phyloP scores from a whole-genome alignment of 2,329 filamentous ascomycete species.

The Ilyonectria destructans region DNA sequence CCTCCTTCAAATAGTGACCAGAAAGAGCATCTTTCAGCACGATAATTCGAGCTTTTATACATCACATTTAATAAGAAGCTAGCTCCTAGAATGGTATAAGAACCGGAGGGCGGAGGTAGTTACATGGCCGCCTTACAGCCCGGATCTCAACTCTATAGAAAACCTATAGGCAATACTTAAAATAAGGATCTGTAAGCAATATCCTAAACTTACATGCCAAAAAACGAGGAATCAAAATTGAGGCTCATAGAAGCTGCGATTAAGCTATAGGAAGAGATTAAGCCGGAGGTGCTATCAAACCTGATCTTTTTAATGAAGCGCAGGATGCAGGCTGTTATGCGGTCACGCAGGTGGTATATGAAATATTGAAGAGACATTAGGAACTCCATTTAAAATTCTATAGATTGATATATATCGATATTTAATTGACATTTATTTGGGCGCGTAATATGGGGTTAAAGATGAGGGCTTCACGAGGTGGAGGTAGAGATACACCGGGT shows the following conservation, averaged over 20 bases:
- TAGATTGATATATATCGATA: conserved; percentile 7
- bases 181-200: conserved; percentile 5
- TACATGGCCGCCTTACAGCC: conserved; percentile 18
- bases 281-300: conserved; percentile 4
- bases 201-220: conserved; percentile 14
- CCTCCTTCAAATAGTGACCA: neutral
- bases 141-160: conserved; percentile 26
- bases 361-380: conserved; percentile 12
- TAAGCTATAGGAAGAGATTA: too few relatives aligned
- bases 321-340: neutral
- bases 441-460: neutral
- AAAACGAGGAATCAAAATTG: neutral
- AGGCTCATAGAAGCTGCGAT: conserved; percentile 9
- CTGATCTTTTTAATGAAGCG: conserved; percentile 3
- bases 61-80: neutral
- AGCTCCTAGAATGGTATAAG: too few relatives aligned
- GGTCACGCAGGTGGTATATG: conserved; percentile 1
- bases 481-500: conserved; percentile 2
- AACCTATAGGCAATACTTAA: conserved; percentile 14
- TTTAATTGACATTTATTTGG: conserved; percentile 9
- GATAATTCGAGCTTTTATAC: neutral
- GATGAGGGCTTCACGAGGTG: neutral
- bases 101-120: neutral
- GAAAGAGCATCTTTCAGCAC: neutral
- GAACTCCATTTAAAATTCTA: neutral